Evolutionary conservation across 768 basidiomycete species (phyloP), one percentile per base, ranked within the genome.

Genomic region (Tricholoma furcatifolium): DNA sequence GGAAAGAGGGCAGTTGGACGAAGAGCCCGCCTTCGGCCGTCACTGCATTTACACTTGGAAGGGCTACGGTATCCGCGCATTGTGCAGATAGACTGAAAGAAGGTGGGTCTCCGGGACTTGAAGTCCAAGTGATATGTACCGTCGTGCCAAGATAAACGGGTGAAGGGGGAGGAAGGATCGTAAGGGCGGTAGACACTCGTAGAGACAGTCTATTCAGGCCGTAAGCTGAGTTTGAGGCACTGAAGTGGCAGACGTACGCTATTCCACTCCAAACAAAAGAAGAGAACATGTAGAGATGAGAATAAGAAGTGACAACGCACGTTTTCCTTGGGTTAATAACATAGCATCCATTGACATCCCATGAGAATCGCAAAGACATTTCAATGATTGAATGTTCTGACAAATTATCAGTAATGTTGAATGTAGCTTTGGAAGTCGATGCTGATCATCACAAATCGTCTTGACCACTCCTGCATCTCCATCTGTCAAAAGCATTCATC

Each of bases 101-200:
- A 18, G 51, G 15, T 24, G 48, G 40, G 20, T 53, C 49, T 46
- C 20, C 20, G 17, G 52, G 24, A 20, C 8, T 15, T 7, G 31
- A 48, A 11, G 39, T 47, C 45, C 39, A 56, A 30, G 35, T 31
- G 3, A 48, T 32, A 10, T 5, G 20, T 17, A 50, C 10, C 9
- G 43, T 41, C 1, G 47, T 36, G 17, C 47, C 43, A 17, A 52
- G 47, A 44, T 17, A 55, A 30, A 55, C 50, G 43, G 55, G 50
- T 9, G 47, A 43, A 6, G 49, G 39, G 2, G 45, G 45, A 12
- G 55, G 41, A 9, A 52, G 31, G 35, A 56, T 32, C 18, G 14
- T 48, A 15, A 52, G 46, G 3, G 46, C 41, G 3, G 36, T 18
- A 17, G 38, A 53, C n/a, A 46, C 42, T 15, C 17, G 17, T 24